A percentile compares a stretch with the other conserved stretches of the same genome.
phyloP scores from a whole-genome alignment of 139 green algal species.

The Chlamydomonas urium region DNA sequence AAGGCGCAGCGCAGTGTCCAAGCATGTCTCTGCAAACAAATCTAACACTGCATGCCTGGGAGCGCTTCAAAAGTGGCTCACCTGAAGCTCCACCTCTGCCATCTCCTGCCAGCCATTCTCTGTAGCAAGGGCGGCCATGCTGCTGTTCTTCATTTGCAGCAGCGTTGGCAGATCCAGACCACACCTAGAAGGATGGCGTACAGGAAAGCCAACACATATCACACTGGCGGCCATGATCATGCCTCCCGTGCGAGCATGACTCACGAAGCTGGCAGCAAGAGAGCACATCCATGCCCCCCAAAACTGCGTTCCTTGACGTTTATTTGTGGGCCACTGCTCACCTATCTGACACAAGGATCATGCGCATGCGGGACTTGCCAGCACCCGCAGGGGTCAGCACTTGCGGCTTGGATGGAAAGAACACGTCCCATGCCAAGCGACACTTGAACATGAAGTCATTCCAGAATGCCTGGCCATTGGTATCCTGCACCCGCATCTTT shows the following conservation, averaged over 20 bases:
- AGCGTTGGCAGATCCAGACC: conserved; percentile 30
- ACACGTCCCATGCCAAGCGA: conserved; percentile 38
- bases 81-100: conserved; percentile 39
- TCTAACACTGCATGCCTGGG: no score
- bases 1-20: no score
- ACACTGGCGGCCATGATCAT: no score
- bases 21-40: no score
- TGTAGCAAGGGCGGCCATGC: conserved; percentile 25
- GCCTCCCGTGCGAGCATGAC: no score
- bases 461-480: conserved; percentile 26
- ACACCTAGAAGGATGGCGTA: no score
- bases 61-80: background rate
- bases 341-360: conserved; percentile 41
- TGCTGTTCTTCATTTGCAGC: conserved; percentile 28
- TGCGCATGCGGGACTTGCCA: conserved; percentile 26
- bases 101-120: conserved; percentile 14
- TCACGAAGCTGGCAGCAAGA: no score
- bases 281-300: no score
- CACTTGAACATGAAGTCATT: conserved; percentile 27
- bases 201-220: no score
- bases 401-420: conserved; percentile 26
- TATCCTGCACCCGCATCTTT: background rate
- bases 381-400: conserved; percentile 1
- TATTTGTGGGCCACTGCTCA: conserved; percentile 4
- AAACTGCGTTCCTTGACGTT: background rate